Evolutionary conservation across 345 rosid genomes (phyloP), one percentile per base, ranked within the genome.

Genomic region (Litchi chinensis): DNA sequence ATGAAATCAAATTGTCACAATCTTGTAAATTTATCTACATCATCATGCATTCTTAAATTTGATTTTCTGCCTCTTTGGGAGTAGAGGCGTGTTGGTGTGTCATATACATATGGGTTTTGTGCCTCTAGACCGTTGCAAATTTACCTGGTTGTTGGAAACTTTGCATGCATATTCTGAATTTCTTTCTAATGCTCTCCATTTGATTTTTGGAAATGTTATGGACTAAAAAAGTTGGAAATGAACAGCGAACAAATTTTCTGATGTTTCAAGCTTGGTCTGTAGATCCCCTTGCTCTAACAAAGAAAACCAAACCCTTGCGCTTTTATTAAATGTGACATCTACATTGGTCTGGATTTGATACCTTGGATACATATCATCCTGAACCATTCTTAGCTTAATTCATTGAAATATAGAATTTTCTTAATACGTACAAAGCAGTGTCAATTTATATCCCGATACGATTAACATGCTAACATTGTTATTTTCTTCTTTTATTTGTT

Each of bases 401-500:
- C 8, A 52, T 37, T 76, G 6, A 67, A 66, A 8, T 59, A 19
- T 54, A 19, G 24, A 37, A 39, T 68, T 21, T 16, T 46, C 62
- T 26, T 12, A 19, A 10, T 19, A 15, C 32, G 4, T 40, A 10
- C 56, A 22, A 43, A 48, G 32, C 32, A 16, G 64, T 13, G 65
- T 80, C 65, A 24, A 32, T 67, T 62, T 52, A 83, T 24, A 48
- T 41, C 46, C 65, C 67, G 71, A 10, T 57, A 6, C 37, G 41
- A 60, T 44, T 68, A 74, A 71, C 44, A 22, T 76, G 40, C 39
- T 79, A 46, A 57, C 81, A 67, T 39, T 32, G 4, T 22, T 66
- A 8, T 66, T 28, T 57, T 43, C 62, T 24, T 8, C 26, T 24
- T 65, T 80, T 77, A 44, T 70, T 63, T 15, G 48, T 74, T 52